Base-by-base conservation (phyloP, 768 basidiomycete species). In the Tulasnella sp. region DNA sequence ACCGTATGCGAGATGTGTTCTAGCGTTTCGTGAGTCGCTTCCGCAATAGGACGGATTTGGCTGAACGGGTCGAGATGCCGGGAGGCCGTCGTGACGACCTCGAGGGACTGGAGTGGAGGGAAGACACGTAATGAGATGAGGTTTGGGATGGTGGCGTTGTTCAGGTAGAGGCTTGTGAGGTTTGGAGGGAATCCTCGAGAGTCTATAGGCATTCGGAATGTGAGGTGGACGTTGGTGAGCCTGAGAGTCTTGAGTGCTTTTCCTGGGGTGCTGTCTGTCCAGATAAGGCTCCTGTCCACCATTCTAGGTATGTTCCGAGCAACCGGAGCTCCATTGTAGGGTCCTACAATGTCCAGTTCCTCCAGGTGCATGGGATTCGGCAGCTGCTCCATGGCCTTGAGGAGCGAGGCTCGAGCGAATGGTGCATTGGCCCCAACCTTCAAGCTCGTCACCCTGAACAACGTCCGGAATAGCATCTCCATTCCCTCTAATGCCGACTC, bases 271-370 rank as follows among this genome's bases (percentile, higher is more conserved):
- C 41, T 69, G 1, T 69, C 77, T 5, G 77, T 78, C 77, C 77
- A 78, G 58, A 72, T 78, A 44, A 78, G 54, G 58, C 58, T 78
- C 60, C 77, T 54, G 24, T 78, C 77, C 60, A 64, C 41, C 77
- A 78, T 78, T 28, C 77, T 28, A 28, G 77, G 77, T 37, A 78
- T 28, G 73, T 40, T n/a, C 37, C 74, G 74, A 28, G 50, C 14
- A 31, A 6, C 12, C 34, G 31, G 77, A n/a, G 77, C 34, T 24
- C 41, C 76, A 28, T 34, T 76, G 0, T 1, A 40, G 0, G 77
- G 77, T 28, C 77, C 77, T 54, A 31, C 58, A 14, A 78, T 72
- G 31, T 78, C 77, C 40, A 78, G 44, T 46, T 78, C 77, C 54
- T 64, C 34, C 20, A 78, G 44, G 20, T 20, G 37, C 50, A 37